Conservation (phyloP, 2,329 filamentous ascomycete species). For the Incumbomyces delicatus region DNA sequence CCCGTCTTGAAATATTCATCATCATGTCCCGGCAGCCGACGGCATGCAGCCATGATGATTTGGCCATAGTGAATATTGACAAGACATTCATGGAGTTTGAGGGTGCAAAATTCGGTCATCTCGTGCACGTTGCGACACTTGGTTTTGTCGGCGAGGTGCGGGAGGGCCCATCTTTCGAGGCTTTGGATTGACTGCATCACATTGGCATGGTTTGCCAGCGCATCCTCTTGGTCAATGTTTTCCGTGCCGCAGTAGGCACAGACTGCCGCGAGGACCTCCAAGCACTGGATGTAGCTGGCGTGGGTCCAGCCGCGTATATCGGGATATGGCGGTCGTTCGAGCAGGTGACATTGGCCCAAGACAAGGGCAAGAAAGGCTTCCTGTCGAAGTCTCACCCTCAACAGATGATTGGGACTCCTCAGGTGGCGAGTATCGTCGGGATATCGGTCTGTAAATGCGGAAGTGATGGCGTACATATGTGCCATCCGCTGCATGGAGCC, state of each 20-base stretch:
- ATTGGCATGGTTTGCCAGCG: constrained; percentile 1
- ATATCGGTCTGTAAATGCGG: neutral
- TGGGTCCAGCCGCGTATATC: neutral
- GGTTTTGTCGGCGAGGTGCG: constrained; percentile 2
- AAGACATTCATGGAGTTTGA: constrained; percentile 2
- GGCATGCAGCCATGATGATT: constrained; percentile 6
- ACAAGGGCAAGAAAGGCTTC: constrained; percentile 3
- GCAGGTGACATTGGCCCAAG: neutral
- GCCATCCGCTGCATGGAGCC: constrained; percentile 2
- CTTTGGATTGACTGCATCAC: constrained; percentile 1
- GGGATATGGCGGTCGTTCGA: neutral
- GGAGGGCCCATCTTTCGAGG: neutral
- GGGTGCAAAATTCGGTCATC: constrained; percentile 1
- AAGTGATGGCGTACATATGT: constrained; percentile 1
- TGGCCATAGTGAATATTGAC: constrained; percentile 6
- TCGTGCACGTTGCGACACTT: constrained; percentile 5
- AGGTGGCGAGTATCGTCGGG: constrained; percentile 1
- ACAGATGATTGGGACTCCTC: neutral
- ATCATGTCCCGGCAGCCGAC: constrained; percentile 1
- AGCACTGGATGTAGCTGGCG: constrained; percentile 1
- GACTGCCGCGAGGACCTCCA: constrained; percentile 1
- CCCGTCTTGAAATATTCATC: constrained; percentile 6
- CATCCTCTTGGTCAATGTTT: constrained; percentile 4
- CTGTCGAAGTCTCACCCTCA: constrained; percentile 3
- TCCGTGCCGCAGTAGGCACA: constrained; percentile 1